Conservation (phyloP, 495 filamentous ascomycete species). For the Trypethelium eluteriae region DNA sequence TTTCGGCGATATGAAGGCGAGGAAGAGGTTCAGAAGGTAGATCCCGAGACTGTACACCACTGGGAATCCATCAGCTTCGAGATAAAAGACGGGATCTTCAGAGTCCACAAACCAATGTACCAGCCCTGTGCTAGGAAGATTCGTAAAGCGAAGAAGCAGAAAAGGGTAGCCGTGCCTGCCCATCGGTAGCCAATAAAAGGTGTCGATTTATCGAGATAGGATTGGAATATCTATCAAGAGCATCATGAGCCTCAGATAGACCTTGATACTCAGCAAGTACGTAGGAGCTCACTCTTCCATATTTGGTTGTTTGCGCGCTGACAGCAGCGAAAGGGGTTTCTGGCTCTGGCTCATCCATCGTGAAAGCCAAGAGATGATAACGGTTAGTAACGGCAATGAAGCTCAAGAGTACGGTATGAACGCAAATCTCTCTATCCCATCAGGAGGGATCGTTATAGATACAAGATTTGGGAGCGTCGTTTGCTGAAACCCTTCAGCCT, state of each 20-base stretch:
- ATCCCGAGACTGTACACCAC: slow-evolving; percentile 97
- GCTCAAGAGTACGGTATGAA: background rate
- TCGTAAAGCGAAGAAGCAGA: slow-evolving; percentile 76
- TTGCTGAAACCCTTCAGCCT: background rate
- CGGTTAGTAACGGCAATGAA: background rate
- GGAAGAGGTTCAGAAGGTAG: slow-evolving; percentile 98
- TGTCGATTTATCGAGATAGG: slow-evolving; percentile 84
- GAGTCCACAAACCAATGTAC: slow-evolving; percentile 78
- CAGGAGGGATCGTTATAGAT: background rate
- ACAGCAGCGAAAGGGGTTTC: slow-evolving; percentile 82
- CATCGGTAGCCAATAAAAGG: slow-evolving; percentile 84
- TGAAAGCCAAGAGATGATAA: background rate
- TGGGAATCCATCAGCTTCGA: slow-evolving; percentile 34
- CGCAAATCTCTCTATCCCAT: background rate
- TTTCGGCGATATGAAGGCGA: slow-evolving; percentile 96
- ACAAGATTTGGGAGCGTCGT: background rate
- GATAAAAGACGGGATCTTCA: background rate
- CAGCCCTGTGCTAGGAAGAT: slow-evolving; percentile 90
- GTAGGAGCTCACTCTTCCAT: slow-evolving; percentile 52
- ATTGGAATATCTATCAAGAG: slow-evolving; percentile 73
- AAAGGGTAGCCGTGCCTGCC: slow-evolving; percentile 65
- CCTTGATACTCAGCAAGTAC: background rate
- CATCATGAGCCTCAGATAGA: background rate
- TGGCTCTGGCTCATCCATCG: slow-evolving; percentile 72
- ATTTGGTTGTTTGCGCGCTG: slow-evolving; percentile 69